A percentile compares a stretch with the other conserved stretches of the same genome.
phyloP scores from a whole-genome alignment of 164 flowering plant genomes.

The Vitis riparia region DNA sequence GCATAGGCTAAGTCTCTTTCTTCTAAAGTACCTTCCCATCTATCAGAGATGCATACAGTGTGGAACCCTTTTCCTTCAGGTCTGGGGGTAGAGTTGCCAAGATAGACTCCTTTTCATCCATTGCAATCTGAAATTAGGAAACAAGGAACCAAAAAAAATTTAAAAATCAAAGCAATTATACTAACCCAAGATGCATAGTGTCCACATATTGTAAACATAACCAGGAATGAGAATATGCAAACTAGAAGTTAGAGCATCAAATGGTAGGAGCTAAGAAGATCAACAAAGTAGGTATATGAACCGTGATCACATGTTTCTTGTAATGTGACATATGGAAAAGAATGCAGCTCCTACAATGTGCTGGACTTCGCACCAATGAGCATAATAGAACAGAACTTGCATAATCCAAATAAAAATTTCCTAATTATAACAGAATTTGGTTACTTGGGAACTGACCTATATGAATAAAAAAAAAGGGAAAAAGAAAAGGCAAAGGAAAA shows the following conservation, averaged over 20 bases:
- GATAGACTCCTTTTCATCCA: conserved; percentile 79
- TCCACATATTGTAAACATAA: too few relatives aligned
- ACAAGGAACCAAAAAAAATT: background rate
- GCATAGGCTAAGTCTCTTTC: background rate
- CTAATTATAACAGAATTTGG: too few relatives aligned
- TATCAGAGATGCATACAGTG: conserved; percentile 60
- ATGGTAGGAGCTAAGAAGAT: background rate
- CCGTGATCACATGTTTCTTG: background rate
- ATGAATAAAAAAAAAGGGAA: too few relatives aligned
- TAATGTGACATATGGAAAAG: background rate
- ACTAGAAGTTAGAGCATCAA: background rate
- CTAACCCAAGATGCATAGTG: too few relatives aligned
- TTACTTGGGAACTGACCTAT: too few relatives aligned
- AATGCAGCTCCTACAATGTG: background rate
- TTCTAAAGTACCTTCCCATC: conserved; percentile 65
- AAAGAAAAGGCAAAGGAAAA: too few relatives aligned
- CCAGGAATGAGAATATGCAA: too few relatives aligned
- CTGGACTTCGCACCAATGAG: background rate
- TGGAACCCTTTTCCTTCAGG: conserved; percentile 65
- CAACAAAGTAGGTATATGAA: background rate
- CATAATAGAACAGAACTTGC: too few relatives aligned
- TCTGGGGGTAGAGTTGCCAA: conserved; percentile 70
- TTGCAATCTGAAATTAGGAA: conserved; percentile 60
- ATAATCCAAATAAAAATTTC: too few relatives aligned
- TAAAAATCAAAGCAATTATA: too few relatives aligned